Evolutionary conservation across 352 stramenopile genomes (phyloP), one percentile per base, ranked within the genome.

Genomic region (Pythium rhizo-oryzae): DNA sequence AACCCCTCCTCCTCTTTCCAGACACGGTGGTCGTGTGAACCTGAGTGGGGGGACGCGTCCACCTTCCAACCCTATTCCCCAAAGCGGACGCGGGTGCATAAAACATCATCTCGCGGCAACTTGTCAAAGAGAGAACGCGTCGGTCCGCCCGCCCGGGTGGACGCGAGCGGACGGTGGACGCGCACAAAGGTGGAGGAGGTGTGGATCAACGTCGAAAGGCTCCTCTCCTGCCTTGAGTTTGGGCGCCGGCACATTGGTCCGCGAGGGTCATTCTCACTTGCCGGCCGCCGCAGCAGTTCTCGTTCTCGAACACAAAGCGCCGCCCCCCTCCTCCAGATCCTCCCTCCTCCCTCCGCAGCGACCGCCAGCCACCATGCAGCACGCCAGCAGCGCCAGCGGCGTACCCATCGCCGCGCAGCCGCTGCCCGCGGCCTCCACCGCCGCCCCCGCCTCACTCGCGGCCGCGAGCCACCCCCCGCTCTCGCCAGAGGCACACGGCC

Each of bases 131-230:
- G 21, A 25, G 35, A 41, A 41, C 35, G 1, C 12, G 12, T 12
- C 59, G 16, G 35, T 58, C 47, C 43, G 39, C 43, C 39, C 28
- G 30, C 19, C 15, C 4, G 41, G 43, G 47, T 39, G 44, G 58
- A 59, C 53, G 53, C 52, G 61, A 55, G 49, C 55, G 55, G 49
- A 70, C 53, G 53, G 62, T 52, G 53, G 62, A 70, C 58, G 46
- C 44, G 30, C 58, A 47, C 44, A 52, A 57, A 44, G 33, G 62
- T 57, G 62, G 62, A 67, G 50, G 46, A 72, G 54, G 47, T 62
- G 67, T 69, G 67, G 67, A 74, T 74, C 67, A 74, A 74, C 49
- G 56, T 69, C 67, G 67, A 74, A 74, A 74, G 67, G 67, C 67
- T 74, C 67, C 67, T 57, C 67, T 65, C 44, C 65, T 62, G 67